A percentile compares a stretch with the other conserved stretches of the same genome.
These are phyloP conservation scores for Colletotrichum paranaense DNA, from an alignment of 2,329 filamentous ascomycete genomes.

Conservation along the genomic window DNA sequence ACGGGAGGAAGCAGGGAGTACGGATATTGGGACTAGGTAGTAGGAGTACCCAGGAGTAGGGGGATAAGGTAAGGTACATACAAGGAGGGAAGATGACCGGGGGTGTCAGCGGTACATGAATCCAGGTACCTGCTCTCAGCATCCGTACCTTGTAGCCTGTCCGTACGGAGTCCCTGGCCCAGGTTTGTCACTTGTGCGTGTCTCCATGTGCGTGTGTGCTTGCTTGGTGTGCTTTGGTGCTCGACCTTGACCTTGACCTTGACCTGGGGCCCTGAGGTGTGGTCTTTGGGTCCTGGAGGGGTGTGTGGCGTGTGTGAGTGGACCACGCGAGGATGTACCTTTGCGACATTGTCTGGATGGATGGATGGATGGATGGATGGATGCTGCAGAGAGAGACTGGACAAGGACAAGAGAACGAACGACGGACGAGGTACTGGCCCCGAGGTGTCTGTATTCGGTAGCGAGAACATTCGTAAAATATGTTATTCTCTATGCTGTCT, in stretches of 20 bases:
- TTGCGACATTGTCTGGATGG: not conserved
- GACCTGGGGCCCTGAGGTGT: conserved; percentile 11
- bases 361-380: not conserved
- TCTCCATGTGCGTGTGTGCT: not conserved
- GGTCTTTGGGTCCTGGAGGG: not conserved
- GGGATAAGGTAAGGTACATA: not conserved
- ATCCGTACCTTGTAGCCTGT: too few relatives aligned
- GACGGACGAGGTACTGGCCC: not conserved
- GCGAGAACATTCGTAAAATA: not conserved
- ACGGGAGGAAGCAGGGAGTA: conserved; percentile 2
- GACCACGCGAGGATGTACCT: not conserved
- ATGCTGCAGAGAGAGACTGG: not conserved
- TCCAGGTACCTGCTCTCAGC: not conserved
- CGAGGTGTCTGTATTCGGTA: not conserved
- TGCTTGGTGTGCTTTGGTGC: conserved; percentile 6
- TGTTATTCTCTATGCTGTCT: not conserved
- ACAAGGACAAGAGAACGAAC: not conserved
- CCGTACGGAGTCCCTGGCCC: not conserved
- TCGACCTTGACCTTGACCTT: not conserved
- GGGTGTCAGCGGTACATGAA: conserved; percentile 13
- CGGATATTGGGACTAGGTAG: not conserved
- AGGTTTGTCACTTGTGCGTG: not conserved
- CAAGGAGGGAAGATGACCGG: not conserved
- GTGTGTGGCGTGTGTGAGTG: not conserved
- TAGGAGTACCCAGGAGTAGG: not conserved